Conservation (phyloP, 306 rosid genomes). For the Vachellia collinsii region DNA sequence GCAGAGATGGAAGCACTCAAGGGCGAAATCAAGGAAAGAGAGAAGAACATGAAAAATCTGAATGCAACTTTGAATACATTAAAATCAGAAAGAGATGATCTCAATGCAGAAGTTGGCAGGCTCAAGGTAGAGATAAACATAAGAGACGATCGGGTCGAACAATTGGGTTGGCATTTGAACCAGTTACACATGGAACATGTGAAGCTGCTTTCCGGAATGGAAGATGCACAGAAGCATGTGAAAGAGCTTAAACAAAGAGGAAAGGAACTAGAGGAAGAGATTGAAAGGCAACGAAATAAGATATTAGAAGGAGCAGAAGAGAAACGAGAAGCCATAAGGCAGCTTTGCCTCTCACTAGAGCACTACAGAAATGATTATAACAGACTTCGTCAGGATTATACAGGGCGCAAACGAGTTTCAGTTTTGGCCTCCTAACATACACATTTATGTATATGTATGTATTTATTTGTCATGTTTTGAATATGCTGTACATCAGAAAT, state of each 20-base stretch:
- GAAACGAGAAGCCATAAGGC: constrained; percentile 22
- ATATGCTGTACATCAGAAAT: not conserved
- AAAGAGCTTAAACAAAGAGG: constrained; percentile 37
- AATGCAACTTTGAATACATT: not conserved
- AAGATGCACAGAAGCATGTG: constrained; percentile 38
- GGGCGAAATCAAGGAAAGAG: not conserved
- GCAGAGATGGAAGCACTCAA: not conserved
- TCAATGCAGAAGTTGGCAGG: not conserved
- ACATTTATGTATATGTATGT: not conserved
- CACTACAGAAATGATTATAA: constrained; percentile 17
- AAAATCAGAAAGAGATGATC: not conserved
- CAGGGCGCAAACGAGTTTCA: not conserved
- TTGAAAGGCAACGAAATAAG: not conserved
- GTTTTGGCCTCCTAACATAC: not conserved
- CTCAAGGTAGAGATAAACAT: not conserved
- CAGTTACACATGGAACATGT: constrained; percentile 22
- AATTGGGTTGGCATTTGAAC: constrained; percentile 10
- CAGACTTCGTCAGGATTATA: constrained; percentile 9
- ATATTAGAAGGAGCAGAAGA: constrained; percentile 15
- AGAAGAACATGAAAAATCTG: not conserved
- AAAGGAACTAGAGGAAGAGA: not conserved
- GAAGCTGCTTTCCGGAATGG: constrained; percentile 7
- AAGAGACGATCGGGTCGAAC: not conserved
- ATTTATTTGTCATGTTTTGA: not conserved
- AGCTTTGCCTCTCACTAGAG: constrained; percentile 7